Evolutionary conservation across 2,329 filamentous ascomycete genomes (phyloP), one percentile per base, ranked within the genome.

Genomic region (Epichloe sylvatica): DNA sequence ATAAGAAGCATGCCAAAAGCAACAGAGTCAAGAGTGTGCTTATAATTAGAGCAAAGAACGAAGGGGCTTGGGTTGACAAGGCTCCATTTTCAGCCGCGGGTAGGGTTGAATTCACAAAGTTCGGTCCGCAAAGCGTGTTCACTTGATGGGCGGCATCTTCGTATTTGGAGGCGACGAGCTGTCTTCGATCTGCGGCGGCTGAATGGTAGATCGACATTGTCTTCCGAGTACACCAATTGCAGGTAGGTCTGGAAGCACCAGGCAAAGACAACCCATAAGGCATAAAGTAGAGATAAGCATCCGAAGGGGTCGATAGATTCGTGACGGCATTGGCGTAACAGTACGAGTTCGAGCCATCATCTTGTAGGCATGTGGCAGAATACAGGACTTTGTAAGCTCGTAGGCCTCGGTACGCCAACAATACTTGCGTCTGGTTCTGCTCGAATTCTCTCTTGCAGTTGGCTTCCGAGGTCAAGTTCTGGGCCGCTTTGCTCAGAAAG

Each of bases 281-380:
- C 3, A 97, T 71, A 59, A 84, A 91, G 69, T 96, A 98, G 36
- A 92, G 75, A 60, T 90, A 91, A 35, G 80, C 76, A 62, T 92
- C 84, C 34, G 80, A 78, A 0, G 84, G 73, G 8, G 78, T 83
- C 21, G 78, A 77, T 5, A 70, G 63, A 66, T 95, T 94, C 45
- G 85, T 88, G 52, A 90, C 80, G 46, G 91, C 88, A 57, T 86
- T 83, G 56, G 86, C 86, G 64, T 88, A 96, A 70, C 80, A 84
- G 71, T 91, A 96, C 56, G 80, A 76, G 46, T 73, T 73, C 1
- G 80, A 81, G 0, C 71, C 66, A 0, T 78, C 72, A 61, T 86
- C 78, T 52, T 79, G 80, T 19, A 94, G 75, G 62, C 92, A 98
- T 6, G 84, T 84, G 3, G 88, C 87, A 45, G 79, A 75, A 68